Base-by-base conservation (phyloP, 768 basidiomycete genomes). In the Tephrocybe rancida region DNA sequence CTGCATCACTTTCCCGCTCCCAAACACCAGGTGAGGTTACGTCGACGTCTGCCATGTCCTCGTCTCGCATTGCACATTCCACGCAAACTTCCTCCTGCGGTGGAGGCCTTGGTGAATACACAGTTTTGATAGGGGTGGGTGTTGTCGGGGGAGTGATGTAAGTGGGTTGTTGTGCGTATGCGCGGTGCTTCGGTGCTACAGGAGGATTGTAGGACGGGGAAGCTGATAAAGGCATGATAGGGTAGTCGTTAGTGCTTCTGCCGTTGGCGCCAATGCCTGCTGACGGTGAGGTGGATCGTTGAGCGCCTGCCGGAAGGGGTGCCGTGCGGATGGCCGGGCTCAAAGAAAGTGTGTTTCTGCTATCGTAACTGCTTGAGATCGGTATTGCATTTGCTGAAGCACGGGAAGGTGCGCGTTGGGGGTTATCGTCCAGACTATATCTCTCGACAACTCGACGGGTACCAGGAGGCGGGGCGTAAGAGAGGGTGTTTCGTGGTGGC, bases 51-150 rank as follows among this genome's bases (percentile, higher is more conserved):
- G 88, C 92, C 90, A 99, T 93, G 67, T 99, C 97, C 65, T 96
- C 85, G 70, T 99, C 97, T 27, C 97, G 87, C 95, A 98, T 98
- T 53, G 97, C 89, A 66, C 97, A 99, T 70, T 98, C 97, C 30
- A 97, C 78, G 62, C 96, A 99, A 26, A 98, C 74, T 68, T 98
- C 96, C 61, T 91, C 89, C 58, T 82, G 85, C 9, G 72, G 77
- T n/a, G 75, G 82, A 21, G 77, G 82, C 27, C 70, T 69, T 56
- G 85, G 82, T 0, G 81, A 78, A 61, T 82, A 85, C 3, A 85
- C 78, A 3, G 87, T 80, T 56, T 87, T 85, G 44, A 86, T 75
- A 37, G 86, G 76, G 47, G 77, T 80, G 11, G 80, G 78, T 1
- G 81, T 63, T n/a, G 76, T 56, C 0, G 72, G 64, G 39, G 85